Base-by-base conservation (phyloP, 768 basidiomycete genomes). In the Lactarius hengduanensis region DNA sequence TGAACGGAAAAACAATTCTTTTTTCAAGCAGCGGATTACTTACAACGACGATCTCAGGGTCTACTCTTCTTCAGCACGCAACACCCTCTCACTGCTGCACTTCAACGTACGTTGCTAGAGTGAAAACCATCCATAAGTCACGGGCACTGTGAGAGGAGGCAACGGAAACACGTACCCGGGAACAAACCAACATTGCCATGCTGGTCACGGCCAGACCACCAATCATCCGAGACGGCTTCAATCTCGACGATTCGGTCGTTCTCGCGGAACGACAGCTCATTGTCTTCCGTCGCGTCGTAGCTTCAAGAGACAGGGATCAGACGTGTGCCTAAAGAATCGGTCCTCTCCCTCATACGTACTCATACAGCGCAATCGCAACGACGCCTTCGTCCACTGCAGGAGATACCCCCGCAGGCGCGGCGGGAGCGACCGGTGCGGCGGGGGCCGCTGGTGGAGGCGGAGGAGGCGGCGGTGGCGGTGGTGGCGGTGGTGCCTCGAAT, bases 231-330 rank as follows among this genome's bases (percentile, higher is more conserved):
- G 7, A 85, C 86, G 61, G 88, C 86, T 72, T 93, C 91, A 61
- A 97, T 91, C 63, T 89, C 81, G 20, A 80, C 81, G 73, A 97
- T 91, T 63, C 80, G 78, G 41, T 95, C 94, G 32, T 92, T 92
- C 75, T 94, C 94, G 36, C 75, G 79, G 83, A 98, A 94, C 3
- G 87, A 82, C 34, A 97, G 78, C 73, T 97, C 95, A 73, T 98
- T 97, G 70, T 94, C 94, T 74, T 97, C 95, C 0, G 86, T 86
- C 0, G 95, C 92, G 11, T 94, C 92, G 72, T 96, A 96, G 69
- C 92, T 95, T 58, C 8, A 62, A 53, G 1, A 59, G 28, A 43
- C 26, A n/a, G 38, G 11, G 32, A 34, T 71, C 62, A 74, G 59
- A 47, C 50, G 7, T 2, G 16, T 2, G 7, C n/a, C 47, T 26